Evolutionary conservation across 768 basidiomycete species (phyloP).

Genomic region (Dendrothele bispora): DNA sequence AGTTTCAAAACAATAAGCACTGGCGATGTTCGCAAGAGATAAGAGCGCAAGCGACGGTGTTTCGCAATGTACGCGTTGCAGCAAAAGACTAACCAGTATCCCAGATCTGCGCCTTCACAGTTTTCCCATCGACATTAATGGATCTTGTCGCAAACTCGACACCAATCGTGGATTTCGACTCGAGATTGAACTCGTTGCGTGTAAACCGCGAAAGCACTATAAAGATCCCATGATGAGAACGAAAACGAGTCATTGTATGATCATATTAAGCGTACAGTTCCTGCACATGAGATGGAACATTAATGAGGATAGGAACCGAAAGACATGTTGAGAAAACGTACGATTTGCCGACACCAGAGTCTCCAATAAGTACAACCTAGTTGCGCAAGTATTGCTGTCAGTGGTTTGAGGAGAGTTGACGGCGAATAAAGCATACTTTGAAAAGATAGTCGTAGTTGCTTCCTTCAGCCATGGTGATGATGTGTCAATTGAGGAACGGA

Average conservation of each 20-base stretch:
- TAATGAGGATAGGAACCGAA: slow-evolving; percentile 2
- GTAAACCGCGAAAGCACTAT: slow-evolving; percentile 99
- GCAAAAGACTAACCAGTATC: slow-evolving; percentile 76
- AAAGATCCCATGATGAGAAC: no score
- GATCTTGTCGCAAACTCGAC: slow-evolving; percentile 98
- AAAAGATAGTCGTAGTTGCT: slow-evolving; percentile 99
- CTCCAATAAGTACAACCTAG: slow-evolving; percentile 97
- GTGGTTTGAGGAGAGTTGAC: slow-evolving; percentile 9
- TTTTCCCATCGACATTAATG: slow-evolving; percentile 94
- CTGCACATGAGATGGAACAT: slow-evolving; percentile 15
- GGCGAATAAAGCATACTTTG: slow-evolving; percentile 61
- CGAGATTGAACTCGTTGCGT: slow-evolving; percentile 98
- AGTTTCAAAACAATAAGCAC: slow-evolving; percentile 11
- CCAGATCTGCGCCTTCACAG: slow-evolving; percentile 98
- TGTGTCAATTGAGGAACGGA: no score
- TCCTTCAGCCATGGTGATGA: slow-evolving; percentile 79
- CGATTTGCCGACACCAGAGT: slow-evolving; percentile 99
- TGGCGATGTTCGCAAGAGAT: no score
- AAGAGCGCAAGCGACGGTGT: background rate
- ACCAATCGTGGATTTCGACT: slow-evolving; percentile 98
- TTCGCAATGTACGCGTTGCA: background rate
- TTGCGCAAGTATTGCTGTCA: slow-evolving; percentile 6
- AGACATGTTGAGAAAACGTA: slow-evolving; percentile 47
- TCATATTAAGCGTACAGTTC: slow-evolving; percentile 29
- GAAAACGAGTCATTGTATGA: no score